phyloP scores from a whole-genome alignment of 176 grass and related monocot genomes.

The Echinochloa phyllopogon region DNA sequence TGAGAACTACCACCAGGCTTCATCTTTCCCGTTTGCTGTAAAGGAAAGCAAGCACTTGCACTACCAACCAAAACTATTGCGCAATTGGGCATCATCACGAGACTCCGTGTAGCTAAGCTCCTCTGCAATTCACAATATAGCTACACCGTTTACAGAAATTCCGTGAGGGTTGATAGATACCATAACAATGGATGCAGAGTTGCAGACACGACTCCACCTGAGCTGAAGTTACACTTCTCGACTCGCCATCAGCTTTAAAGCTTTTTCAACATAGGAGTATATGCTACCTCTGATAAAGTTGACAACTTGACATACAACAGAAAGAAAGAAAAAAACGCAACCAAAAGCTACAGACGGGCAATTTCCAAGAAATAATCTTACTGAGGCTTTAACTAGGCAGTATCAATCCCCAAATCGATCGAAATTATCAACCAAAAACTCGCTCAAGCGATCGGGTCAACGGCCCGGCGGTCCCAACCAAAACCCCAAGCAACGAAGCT shows the following conservation, averaged over 20 bases:
- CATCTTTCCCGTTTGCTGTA: not conserved
- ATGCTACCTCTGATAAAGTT: slow-evolving; percentile 12
- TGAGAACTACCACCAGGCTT: not conserved
- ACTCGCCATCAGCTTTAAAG: not conserved
- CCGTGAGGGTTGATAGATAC: not conserved
- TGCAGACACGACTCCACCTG: not conserved
- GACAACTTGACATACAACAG: not conserved
- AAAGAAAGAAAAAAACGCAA: not conserved
- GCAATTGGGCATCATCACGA: not conserved
- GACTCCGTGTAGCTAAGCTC: not conserved
- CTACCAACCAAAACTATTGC: not conserved
- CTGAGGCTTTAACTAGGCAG: not conserved
- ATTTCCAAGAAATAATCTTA: slow-evolving; percentile 2
- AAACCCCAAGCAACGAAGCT: not conserved
- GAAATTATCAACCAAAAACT: slow-evolving; percentile 9
- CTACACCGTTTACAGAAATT: not conserved
- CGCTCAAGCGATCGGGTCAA: slow-evolving; percentile 35
- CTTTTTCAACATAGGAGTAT: not conserved
- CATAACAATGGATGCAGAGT: not conserved
- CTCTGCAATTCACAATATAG: not conserved
- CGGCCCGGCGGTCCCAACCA: slow-evolving; percentile 1
- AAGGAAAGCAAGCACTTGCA: not conserved
- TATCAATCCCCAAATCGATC: slow-evolving; percentile 7
- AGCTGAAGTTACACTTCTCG: not conserved
- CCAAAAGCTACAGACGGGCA: not conserved